Base-by-base conservation (phyloP, 2,329 filamentous ascomycete genomes). In the Cladosporium halotolerans region DNA sequence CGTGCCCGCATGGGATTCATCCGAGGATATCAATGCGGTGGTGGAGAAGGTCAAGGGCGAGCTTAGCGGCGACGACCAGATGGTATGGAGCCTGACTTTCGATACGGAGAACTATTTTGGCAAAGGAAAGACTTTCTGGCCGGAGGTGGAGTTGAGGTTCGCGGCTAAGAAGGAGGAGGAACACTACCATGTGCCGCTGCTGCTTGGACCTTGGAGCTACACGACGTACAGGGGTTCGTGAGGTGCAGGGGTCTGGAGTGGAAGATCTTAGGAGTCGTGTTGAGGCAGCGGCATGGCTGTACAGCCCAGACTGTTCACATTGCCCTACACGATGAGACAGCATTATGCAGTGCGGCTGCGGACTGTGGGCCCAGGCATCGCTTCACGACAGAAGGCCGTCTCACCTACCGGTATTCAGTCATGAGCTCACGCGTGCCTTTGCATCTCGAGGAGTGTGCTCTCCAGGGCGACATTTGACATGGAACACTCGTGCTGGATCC, bases 191-290 rank as follows among this genome's bases (percentile, higher is more conserved):
- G 86, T 93, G 3, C 88, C 88, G 42, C 70, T 93, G 65, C 66
- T 93, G 68, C 68, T 92, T 72, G 83, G 85, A 58, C 88, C 88
- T 31, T 91, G 84, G 72, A 86, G 85, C 67, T 93, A 89, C 72
- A 87, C 85, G 39, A 92, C 88, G 9, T 93, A 93, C 71, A 76
- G 88, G 45, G 88, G 88, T 13, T 88, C 84, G 68, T 89, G 23
- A 28, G 4, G 23, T 28, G 23, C 23, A 28, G 7, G 23, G 23
- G 23, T 28, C 23, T 28, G 23, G 23, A 7, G 23, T 7, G 7
- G 23, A 28, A 5, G 23, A 5, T 28, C 16, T 3, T 18, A 18
- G 74, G n/a, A 23, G 46, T 28, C 23, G 23, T 28, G 5, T 28
- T 28, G 23, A 7, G 4, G 23, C 23, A 28, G 23, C 7, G 5